phyloP scores from a whole-genome alignment of 202 grass and related monocot species.

The Schoenoplectus triqueter region DNA sequence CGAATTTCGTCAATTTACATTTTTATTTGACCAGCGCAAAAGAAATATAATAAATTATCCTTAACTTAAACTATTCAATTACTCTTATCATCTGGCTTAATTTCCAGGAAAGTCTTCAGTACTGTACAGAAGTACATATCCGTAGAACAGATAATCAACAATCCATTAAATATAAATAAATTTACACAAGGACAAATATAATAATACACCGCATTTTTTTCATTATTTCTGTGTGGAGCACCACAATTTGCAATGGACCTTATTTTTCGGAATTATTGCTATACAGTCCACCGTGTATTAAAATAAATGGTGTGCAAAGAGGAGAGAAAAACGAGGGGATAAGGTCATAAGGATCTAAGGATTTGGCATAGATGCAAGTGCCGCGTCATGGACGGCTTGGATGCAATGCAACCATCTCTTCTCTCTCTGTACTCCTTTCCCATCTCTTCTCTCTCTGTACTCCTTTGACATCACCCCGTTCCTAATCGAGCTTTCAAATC shows the following conservation, averaged over 20 bases:
- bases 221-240: neutral
- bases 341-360: slow-evolving; percentile 15
- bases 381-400: slow-evolving; percentile 15
- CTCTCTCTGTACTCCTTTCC: neutral
- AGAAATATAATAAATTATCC: neutral
- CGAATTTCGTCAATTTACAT: neutral
- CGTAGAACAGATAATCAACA: neutral
- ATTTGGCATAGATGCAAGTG: slow-evolving; percentile 23
- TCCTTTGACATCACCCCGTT: too few species aligned
- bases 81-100: neutral
- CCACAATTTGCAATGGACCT: neutral
- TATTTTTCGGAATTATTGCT: slow-evolving; percentile 15
- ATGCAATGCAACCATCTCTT: neutral
- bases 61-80: neutral
- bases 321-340: slow-evolving; percentile 26
- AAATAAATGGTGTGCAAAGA: neutral
- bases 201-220: neutral
- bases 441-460: too few species aligned
- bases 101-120: neutral
- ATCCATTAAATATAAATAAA: neutral
- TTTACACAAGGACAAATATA: slow-evolving; percentile 17
- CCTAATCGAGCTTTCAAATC: too few species aligned
- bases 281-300: neutral
- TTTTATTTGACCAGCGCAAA: neutral
- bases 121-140: neutral